phyloP scores from a whole-genome alignment of 345 rosid genomes.

The Brassica napus region Da-Ae NC_063447.1:19313501-19314000 shows the following conservation, averaged over 20 bases:
- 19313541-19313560: constrained; percentile 79
- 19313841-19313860: constrained; percentile 9
- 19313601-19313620: constrained; percentile 63
- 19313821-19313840: constrained; percentile 12
- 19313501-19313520: constrained; percentile 60
- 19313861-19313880: not conserved
- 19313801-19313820: constrained; percentile 72
- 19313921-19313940: not conserved
- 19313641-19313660: constrained; percentile 86
- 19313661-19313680: constrained; percentile 83
- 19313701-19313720: constrained; percentile 82
- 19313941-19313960: constrained; percentile 1
- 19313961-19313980: constrained; percentile 93
- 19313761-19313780: constrained; percentile 84
- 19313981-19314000: constrained; percentile 86
- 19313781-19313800: constrained; percentile 73
- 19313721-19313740: constrained; percentile 76
- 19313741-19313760: constrained; percentile 62
- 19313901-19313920: not conserved
- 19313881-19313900: not conserved
- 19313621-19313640: constrained; percentile 62
- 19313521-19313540: constrained; percentile 83
- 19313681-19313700: constrained; percentile 73
- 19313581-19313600: constrained; percentile 65
- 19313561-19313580: constrained; percentile 66